phyloP scores from a whole-genome alignment of 495 filamentous ascomycete genomes.

The Clohesyomyces aquaticus region DNA sequence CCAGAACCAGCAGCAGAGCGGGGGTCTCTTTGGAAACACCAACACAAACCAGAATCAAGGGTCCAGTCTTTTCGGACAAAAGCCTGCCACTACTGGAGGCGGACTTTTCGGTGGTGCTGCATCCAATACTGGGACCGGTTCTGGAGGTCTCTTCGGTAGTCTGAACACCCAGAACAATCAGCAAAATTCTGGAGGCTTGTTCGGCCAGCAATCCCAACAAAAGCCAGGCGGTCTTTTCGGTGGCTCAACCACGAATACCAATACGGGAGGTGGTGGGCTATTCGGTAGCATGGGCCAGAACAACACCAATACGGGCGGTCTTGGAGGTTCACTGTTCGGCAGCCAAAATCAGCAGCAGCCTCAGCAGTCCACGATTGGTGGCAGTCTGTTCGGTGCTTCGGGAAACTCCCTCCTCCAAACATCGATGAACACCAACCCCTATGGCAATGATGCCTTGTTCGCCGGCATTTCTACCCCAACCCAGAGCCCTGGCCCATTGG shows the following conservation, averaged over 20 bases:
- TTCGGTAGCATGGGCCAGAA: conserved; percentile 44
- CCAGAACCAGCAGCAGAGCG: conserved; percentile 36
- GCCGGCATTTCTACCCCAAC: conserved; percentile 65
- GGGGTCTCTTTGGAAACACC: conserved; percentile 56
- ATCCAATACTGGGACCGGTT: conserved; percentile 33
- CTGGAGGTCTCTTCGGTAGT: conserved; percentile 59
- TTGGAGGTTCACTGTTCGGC: conserved; percentile 43
- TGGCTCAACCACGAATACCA: conserved; percentile 32
- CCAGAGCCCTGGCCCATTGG: conserved; percentile 76
- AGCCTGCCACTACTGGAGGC: conserved; percentile 47
- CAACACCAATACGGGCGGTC: conserved; percentile 30
- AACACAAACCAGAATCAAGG: conserved; percentile 45
- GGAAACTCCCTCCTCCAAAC: conserved; percentile 58
- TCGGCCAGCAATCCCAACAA: conserved; percentile 46
- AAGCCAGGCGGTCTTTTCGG: conserved; percentile 43
- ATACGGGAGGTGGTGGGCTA: conserved; percentile 48
- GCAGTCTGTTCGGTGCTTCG: conserved; percentile 64
- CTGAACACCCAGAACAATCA: conserved; percentile 60
- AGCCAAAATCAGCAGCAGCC: conserved; percentile 43
- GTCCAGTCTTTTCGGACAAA: conserved; percentile 66
- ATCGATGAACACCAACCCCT: conserved; percentile 81
- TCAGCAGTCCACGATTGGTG: conserved; percentile 31
- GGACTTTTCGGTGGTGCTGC: conserved; percentile 34
- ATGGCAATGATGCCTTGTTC: conserved; percentile 82
- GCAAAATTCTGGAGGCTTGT: conserved; percentile 54